Base-by-base conservation (phyloP, 495 filamentous ascomycete species). In the Rhizodiscina lignyota region DNA sequence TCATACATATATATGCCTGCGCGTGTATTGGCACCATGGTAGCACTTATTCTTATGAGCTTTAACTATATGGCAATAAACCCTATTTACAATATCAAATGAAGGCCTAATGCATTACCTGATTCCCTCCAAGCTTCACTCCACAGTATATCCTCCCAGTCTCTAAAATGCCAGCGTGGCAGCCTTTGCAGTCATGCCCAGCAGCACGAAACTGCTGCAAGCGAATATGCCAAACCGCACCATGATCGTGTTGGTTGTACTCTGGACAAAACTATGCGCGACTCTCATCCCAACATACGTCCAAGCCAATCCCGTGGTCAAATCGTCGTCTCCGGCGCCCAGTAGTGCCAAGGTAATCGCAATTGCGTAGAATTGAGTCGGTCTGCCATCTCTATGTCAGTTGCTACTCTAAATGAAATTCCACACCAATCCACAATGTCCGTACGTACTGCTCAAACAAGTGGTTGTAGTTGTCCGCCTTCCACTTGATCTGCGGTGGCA, bases 301-400 rank as follows among this genome's bases (percentile, higher is more conserved):
- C 50, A 53, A 4, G 50, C 50, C 28, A 53, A 36, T 4, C 32
- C 18, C 20, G 43, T 38, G 4, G 42, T 41, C 31, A 49, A 5
- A 10, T 35, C 11, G 5, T 4, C 10, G 10, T 17, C 21, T 19
- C 36, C 39, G 13, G 34, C 19, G 0, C 27, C 39, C 3, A 51
- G 38, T 19, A 23, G 24, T 8, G 37, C 35, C 6, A 51, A 31
- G 16, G 47, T 37, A 10, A 51, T n/a, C 6, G 34, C 21, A 8
- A 49, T 31, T 23, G 41, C 50, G 45, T 51, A 53, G 45, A 53
- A 53, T 10, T 36, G 23, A 3, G 45, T 48, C n/a, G 50, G 50
- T n/a, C n/a, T n/a, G n/a, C n/a, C n/a, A n/a, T n/a, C n/a, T n/a
- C n/a, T n/a, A n/a, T n/a, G n/a, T n/a, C n/a, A n/a, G n/a, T n/a